These are phyloP conservation scores for Rhodotorula diobovata DNA, from an alignment of 768 basidiomycete genomes.

Conservation along the genomic window DNA sequence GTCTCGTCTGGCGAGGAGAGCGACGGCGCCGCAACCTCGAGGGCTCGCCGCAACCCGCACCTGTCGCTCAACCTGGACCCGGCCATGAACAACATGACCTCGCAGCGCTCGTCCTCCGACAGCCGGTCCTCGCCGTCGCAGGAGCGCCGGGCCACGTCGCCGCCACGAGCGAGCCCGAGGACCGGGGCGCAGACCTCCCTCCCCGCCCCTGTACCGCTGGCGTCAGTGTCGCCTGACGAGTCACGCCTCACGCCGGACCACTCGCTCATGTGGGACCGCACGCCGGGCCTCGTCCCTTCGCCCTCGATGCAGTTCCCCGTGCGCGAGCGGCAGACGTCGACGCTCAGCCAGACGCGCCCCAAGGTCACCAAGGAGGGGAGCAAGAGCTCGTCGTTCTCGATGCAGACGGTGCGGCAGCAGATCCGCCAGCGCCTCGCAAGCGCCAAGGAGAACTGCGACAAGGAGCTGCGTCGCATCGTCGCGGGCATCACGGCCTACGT, in stretches of 20 bases:
- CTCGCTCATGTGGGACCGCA: conserved; percentile 42
- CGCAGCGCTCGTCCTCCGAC: background rate
- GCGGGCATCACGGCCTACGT: conserved; percentile 91
- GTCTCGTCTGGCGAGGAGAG: conserved; percentile 27
- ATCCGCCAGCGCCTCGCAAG: conserved; percentile 86
- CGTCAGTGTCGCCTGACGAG: background rate
- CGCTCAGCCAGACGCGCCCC: background rate
- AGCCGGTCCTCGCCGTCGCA: background rate
- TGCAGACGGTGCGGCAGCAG: conserved; percentile 64
- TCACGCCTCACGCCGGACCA: conserved; percentile 37
- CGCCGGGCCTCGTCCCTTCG: conserved; percentile 40
- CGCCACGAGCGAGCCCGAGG: background rate
- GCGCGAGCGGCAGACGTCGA: background rate
- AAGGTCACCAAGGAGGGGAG: conserved; percentile 9
- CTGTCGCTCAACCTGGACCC: conserved; percentile 43
- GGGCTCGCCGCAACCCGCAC: conserved; percentile 40
- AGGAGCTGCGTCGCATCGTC: conserved; percentile 87
- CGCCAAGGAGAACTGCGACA: conserved; percentile 94
- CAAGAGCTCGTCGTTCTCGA: conserved; percentile 36
- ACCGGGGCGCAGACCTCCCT: conserved; percentile 5
- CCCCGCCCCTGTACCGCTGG: background rate
- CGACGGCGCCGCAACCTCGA: conserved; percentile 12
- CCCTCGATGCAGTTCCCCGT: conserved; percentile 15
- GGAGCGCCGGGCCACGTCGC: background rate
- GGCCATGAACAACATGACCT: conserved; percentile 22